A percentile compares a stretch with the other conserved stretches of the same genome.
Evolutionary conservation across 2,329 filamentous ascomycete genomes (phyloP).

Genomic region (Westerdykella aurantiaca): DNA sequence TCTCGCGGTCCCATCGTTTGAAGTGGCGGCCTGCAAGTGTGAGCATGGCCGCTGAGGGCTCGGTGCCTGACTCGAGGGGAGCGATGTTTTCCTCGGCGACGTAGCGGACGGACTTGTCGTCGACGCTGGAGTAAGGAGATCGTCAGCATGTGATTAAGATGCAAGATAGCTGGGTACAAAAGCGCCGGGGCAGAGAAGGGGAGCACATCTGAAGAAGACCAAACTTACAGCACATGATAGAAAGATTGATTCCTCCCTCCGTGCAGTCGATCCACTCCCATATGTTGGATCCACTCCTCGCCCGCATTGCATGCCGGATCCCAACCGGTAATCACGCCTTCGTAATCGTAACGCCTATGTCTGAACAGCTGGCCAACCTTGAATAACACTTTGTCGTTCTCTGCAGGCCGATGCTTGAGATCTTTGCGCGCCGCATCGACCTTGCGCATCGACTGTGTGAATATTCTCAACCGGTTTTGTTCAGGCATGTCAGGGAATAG

Average conservation of each 20-base stretch:
- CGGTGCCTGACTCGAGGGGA: slow-evolving; percentile 18
- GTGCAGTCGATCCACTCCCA: slow-evolving; percentile 55
- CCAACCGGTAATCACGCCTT: slow-evolving; percentile 87
- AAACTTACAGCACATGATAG: slow-evolving; percentile 78
- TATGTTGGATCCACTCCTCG: slow-evolving; percentile 59
- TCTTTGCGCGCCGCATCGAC: slow-evolving; percentile 52
- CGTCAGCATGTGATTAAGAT: neutral
- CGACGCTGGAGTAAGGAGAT: slow-evolving; percentile 44
- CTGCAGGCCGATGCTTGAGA: slow-evolving; percentile 8
- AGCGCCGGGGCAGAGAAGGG: slow-evolving; percentile 1
- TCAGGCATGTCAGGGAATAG: slow-evolving; percentile 51
- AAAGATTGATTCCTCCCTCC: slow-evolving; percentile 63
- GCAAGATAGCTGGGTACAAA: neutral
- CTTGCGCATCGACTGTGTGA: slow-evolving; percentile 51
- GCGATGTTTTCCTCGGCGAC: slow-evolving; percentile 78
- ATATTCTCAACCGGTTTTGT: slow-evolving; percentile 50
- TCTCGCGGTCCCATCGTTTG: slow-evolving; percentile 68
- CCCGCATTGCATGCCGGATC: slow-evolving; percentile 54
- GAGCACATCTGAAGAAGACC: too few relatives aligned
- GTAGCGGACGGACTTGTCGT: slow-evolving; percentile 65
- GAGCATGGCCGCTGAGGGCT: slow-evolving; percentile 57
- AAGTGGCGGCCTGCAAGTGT: slow-evolving; percentile 77
- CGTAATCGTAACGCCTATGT: slow-evolving; percentile 73
- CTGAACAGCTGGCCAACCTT: slow-evolving; percentile 74
- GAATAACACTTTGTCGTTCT: slow-evolving; percentile 19